phyloP scores from a whole-genome alignment of 75 land plant species.

The Pinus taeda region DNA sequence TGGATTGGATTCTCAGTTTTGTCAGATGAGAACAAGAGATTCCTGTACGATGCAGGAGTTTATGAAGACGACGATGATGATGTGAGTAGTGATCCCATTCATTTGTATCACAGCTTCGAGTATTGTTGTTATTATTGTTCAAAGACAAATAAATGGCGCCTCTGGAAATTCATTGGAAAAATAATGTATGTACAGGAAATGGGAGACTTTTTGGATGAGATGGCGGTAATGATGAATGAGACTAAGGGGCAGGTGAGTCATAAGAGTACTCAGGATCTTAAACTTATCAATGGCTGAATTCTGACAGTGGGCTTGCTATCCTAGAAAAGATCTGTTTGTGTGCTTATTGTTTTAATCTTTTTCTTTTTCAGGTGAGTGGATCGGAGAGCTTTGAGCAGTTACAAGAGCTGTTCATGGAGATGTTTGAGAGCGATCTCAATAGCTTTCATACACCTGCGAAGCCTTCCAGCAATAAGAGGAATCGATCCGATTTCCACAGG shows the following conservation, averaged over 20 bases:
- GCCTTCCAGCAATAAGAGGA: too few species aligned
- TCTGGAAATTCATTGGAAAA: background rate
- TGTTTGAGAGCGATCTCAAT: slow-evolving; percentile 25
- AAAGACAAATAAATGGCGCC: background rate
- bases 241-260: slow-evolving; percentile 27
- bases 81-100: background rate
- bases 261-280: background rate
- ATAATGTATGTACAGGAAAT: slow-evolving; percentile 38
- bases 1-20: slow-evolving; percentile 27
- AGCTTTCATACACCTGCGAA: background rate
- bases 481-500: too few species aligned
- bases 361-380: slow-evolving; percentile 30
- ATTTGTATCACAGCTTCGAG: background rate
- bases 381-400: slow-evolving; percentile 49
- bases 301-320: background rate
- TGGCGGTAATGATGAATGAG: slow-evolving; percentile 63
- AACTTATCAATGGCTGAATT: background rate
- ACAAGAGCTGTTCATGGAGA: slow-evolving; percentile 53
- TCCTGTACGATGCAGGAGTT: slow-evolving; percentile 58
- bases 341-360: background rate
- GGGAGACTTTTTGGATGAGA: slow-evolving; percentile 60
- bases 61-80: slow-evolving; percentile 44
- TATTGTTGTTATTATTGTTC: background rate
- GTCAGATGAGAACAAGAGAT: slow-evolving; percentile 56
- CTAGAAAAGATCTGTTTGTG: background rate